Evolutionary conservation across 2,329 filamentous ascomycete genomes (phyloP), one percentile per base, ranked within the genome.

Genomic region (Sclerotinia subarctica): DNA sequence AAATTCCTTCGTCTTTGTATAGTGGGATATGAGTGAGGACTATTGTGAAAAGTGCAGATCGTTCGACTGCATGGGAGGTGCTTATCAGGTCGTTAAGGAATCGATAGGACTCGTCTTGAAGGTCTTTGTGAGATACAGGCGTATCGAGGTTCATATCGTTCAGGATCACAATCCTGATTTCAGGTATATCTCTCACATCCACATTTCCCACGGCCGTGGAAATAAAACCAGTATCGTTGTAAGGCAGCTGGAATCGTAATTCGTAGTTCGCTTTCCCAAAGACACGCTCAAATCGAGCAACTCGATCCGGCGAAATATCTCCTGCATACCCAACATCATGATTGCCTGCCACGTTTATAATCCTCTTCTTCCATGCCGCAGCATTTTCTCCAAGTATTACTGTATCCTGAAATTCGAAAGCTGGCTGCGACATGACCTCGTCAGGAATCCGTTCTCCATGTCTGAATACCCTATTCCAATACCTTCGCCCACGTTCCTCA

Each of bases 251-350:
- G 76, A 87, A 98, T 46, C 89, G 86, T 15, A 96, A 84, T 76
- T 96, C 93, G 84, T 96, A 99, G 78, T 98, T 96, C 24, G 91
- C 88, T 72, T 88, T 91, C 68, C 95, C 95, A 80, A 96, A 99
- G 1, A 86, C 85, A 29, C 85, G 83, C 79, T 97, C 93, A 77
- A 98, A 99, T 1, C 95, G 86, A 38, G 86, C 82, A 66, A 97
- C 83, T 4, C 93, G 87, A 70, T 87, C 83, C n/a, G 84, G 80
- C 52, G 90, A 93, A 70, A 98, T 84, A 78, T 99, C 95, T 3
- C 95, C 95, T 0, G 94, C 93, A 77, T 99, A 99, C 46, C 95
- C 95, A 75, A 99, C 89, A 78, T 99, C 95, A 77, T 99, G 95
- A 76, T 99, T 99, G 1, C 95, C 95, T 0, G 89, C 93, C 35